Percentiles rank a stretch among this genome's conserved stretches.
phyloP scores from a whole-genome alignment of 441 rosid genomes.

The Daphne laureola region DNA sequence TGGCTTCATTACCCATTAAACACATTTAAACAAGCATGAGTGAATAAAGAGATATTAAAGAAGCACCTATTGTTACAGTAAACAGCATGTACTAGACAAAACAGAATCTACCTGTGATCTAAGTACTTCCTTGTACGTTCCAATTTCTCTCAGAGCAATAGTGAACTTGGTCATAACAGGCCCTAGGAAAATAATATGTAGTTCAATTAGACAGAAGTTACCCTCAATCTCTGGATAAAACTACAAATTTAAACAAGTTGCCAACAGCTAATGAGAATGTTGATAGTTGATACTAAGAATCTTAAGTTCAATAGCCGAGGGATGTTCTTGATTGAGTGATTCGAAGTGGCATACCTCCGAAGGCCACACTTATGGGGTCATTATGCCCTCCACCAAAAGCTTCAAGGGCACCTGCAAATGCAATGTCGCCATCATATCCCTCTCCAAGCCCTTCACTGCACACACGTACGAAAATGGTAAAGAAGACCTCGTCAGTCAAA shows the following conservation, averaged over 20 bases:
- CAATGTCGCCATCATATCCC: slow-evolving; percentile 97
- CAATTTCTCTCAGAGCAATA: slow-evolving; percentile 97
- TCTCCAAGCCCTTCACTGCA: slow-evolving; percentile 99
- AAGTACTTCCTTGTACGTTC: slow-evolving; percentile 98
- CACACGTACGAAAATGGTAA: slow-evolving; percentile 17
- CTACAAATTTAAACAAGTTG: too few species aligned
- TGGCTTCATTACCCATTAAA: background rate
- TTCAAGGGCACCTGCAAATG: slow-evolving; percentile 99
- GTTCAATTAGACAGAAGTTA: slow-evolving; percentile 5
- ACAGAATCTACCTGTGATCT: slow-evolving; percentile 68
- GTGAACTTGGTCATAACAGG: slow-evolving; percentile 99
- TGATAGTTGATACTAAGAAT: too few species aligned
- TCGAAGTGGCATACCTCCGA: slow-evolving; percentile 60
- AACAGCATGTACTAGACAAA: background rate
- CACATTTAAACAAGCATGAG: background rate
- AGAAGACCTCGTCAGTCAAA: background rate
- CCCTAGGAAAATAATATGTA: slow-evolving; percentile 40
- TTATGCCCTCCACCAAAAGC: slow-evolving; percentile 98
- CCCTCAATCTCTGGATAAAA: too few species aligned
- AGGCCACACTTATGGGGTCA: slow-evolving; percentile 96
- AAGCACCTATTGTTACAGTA: background rate
- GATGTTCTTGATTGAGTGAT: background rate
- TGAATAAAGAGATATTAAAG: background rate
- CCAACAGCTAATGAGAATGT: too few species aligned
- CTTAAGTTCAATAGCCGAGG: too few species aligned